A percentile compares a stretch with the other conserved stretches of the same genome.
phyloP scores from a whole-genome alignment of 768 basidiomycete genomes.

The Serendipita sp. region DNA sequence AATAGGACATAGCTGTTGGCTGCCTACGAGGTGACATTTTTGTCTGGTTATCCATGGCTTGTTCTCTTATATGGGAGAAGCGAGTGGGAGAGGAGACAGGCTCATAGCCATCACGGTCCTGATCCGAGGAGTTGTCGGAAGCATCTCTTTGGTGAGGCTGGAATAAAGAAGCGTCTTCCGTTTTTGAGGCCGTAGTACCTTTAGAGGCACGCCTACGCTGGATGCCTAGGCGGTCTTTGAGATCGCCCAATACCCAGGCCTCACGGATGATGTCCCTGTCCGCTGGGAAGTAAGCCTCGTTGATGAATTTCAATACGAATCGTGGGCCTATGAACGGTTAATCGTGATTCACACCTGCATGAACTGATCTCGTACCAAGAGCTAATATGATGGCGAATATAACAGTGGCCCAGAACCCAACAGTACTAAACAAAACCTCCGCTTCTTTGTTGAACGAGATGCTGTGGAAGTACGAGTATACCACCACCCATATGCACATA shows the following conservation, averaged over 20 bases:
- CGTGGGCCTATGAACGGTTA: constrained; percentile 45
- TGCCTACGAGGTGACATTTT: neutral
- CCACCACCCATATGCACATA: constrained; percentile 73
- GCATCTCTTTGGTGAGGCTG: neutral
- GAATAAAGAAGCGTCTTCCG: neutral
- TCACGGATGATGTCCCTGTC: constrained; percentile 89
- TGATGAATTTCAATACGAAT: constrained; percentile 59
- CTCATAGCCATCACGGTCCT: neutral
- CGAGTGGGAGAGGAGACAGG: neutral
- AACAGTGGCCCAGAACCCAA: constrained; percentile 75
- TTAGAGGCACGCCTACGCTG: constrained; percentile 22
- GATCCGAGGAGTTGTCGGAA: neutral
- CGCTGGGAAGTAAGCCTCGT: constrained; percentile 54
- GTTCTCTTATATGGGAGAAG: too few species aligned
- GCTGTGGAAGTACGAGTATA: constrained; percentile 70
- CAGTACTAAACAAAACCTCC: constrained; percentile 52
- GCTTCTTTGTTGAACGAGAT: constrained; percentile 61
- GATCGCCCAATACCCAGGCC: constrained; percentile 70
- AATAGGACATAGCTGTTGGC: constrained; percentile 3
- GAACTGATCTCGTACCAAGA: constrained; percentile 36
- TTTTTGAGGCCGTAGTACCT: neutral
- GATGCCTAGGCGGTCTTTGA: constrained; percentile 69
- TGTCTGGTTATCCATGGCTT: neutral
- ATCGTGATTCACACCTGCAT: neutral
- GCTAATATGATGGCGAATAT: constrained; percentile 52